Conservation (phyloP, 1,284 basidiomycete genomes). For the Austroboletus novae-zelandiae region DNA sequence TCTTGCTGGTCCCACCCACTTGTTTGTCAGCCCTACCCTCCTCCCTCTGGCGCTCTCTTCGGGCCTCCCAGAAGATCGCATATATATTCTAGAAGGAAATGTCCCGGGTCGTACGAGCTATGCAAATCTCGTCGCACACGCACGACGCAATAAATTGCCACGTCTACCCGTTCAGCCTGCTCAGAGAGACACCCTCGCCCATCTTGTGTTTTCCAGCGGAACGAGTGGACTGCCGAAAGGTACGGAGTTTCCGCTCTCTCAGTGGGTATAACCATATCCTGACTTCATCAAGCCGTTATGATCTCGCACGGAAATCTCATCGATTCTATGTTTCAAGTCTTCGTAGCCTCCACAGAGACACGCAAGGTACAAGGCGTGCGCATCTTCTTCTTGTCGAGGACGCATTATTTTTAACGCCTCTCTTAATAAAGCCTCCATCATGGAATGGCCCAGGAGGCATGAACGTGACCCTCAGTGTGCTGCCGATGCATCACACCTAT, state of each 20-base stretch:
- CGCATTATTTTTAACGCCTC: background rate
- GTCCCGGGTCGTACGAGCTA: slow-evolving; percentile 42
- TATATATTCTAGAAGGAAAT: slow-evolving; percentile 53
- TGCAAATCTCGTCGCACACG: slow-evolving; percentile 43
- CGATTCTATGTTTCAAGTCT: slow-evolving; percentile 44
- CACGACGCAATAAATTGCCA: slow-evolving; percentile 38
- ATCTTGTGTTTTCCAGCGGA: slow-evolving; percentile 74
- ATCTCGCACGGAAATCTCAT: slow-evolving; percentile 70
- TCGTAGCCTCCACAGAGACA: slow-evolving; percentile 33
- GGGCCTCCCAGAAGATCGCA: slow-evolving; percentile 48
- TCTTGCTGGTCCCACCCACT: slow-evolving; percentile 50
- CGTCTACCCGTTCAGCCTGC: slow-evolving; percentile 46
- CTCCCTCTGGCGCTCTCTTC: slow-evolving; percentile 49
- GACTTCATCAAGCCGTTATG: slow-evolving; percentile 56
- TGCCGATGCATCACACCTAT: slow-evolving; percentile 70
- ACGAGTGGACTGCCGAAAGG: slow-evolving; percentile 78
- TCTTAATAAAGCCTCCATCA: slow-evolving; percentile 36
- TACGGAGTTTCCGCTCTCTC: slow-evolving; percentile 21
- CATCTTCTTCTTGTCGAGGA: background rate
- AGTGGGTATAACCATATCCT: background rate
- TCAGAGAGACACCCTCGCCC: slow-evolving; percentile 58
- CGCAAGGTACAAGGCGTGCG: slow-evolving; percentile 25
- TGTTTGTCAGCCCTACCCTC: slow-evolving; percentile 60
- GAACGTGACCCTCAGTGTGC: slow-evolving; percentile 50
- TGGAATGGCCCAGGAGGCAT: slow-evolving; percentile 41